Percentiles rank a stretch among this genome's conserved stretches.
These are phyloP conservation scores for Diospyros kaki DNA, from an alignment of 148 eudicot genomes.

Conservation along the genomic window DNA sequence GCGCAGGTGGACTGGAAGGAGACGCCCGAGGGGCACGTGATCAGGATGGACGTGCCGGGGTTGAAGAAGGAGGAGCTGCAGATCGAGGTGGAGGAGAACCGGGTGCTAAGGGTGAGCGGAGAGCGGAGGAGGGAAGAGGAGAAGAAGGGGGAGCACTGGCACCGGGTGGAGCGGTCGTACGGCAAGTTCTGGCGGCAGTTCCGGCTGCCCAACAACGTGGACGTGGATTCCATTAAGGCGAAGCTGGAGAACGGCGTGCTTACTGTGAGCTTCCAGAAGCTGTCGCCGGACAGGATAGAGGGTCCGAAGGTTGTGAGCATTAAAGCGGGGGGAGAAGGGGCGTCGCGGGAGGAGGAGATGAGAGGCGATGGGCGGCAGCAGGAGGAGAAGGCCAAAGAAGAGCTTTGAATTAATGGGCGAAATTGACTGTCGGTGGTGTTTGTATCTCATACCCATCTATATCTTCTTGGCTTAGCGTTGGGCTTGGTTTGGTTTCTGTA, in stretches of 20 bases:
- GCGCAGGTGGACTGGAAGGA: constrained; percentile 54
- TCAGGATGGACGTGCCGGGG: constrained; percentile 60
- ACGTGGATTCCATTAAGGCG: constrained; percentile 47
- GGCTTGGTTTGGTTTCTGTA: no score
- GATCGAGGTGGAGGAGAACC: constrained; percentile 60
- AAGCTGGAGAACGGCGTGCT: constrained; percentile 50
- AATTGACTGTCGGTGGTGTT: no score
- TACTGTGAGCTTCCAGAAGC: no score
- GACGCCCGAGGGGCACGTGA: constrained; percentile 37
- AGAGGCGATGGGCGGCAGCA: no score
- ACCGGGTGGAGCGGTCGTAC: constrained; percentile 49
- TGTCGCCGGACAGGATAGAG: no score
- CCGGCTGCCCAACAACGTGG: constrained; percentile 53
- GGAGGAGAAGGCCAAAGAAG: no score
- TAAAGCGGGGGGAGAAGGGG: no score
- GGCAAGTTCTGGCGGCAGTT: constrained; percentile 73
- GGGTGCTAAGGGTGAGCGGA: constrained; percentile 60
- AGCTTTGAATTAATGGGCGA: no score
- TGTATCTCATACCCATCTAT: no score
- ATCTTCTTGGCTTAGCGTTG: no score
- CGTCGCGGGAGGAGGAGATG: no score
- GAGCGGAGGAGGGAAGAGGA: constrained; percentile 50
- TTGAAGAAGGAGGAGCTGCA: constrained; percentile 50
- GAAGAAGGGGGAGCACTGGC: constrained; percentile 58
- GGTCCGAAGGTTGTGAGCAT: no score